Percentiles rank a stretch among this genome's conserved stretches.
Conservation (phyloP, 495 filamentous ascomycete genomes). For the Xylaria longipes region DNA sequence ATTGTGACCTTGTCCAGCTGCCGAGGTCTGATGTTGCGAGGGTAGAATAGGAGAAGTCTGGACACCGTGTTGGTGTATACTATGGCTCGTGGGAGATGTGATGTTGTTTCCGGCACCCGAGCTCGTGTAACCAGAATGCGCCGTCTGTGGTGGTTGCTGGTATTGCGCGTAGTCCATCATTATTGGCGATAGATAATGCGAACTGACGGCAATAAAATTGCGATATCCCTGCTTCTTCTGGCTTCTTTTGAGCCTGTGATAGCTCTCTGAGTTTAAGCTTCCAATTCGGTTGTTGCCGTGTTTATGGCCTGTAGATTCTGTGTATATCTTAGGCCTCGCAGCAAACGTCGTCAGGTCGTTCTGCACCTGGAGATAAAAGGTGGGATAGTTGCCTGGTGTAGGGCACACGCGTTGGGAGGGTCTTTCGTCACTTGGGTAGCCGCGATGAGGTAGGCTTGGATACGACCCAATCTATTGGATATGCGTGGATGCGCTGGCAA, state of each 20-base stretch:
- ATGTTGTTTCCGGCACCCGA: constrained; percentile 65
- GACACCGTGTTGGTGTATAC: constrained; percentile 58
- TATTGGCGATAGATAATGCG: constrained; percentile 46
- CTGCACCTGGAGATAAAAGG: constrained; percentile 41
- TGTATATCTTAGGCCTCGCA: constrained; percentile 13
- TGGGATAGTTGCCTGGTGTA: constrained; percentile 43
- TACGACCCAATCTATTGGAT: constrained; percentile 63
- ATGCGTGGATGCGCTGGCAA: constrained; percentile 66
- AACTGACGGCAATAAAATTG: constrained; percentile 40
- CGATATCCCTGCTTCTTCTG: constrained; percentile 38
- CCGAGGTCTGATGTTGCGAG: constrained; percentile 61
- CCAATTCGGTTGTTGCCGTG: constrained; percentile 36
- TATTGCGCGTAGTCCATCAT: constrained; percentile 78
- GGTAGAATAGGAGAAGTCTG: constrained; percentile 69
- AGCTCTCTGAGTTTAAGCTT: constrained; percentile 35
- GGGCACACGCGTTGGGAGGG: constrained; percentile 51
- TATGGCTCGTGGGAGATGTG: constrained; percentile 65
- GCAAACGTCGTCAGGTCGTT: constrained; percentile 25
- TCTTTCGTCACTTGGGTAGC: constrained; percentile 54
- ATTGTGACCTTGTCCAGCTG: constrained; percentile 60
- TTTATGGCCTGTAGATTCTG: constrained; percentile 25
- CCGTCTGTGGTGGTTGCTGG: constrained; percentile 63
- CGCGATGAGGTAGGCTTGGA: constrained; percentile 55
- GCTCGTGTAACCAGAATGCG: constrained; percentile 62
- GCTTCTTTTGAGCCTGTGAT: constrained; percentile 38